Evolutionary conservation across 768 basidiomycete genomes (phyloP), one percentile per base, ranked within the genome.

Genomic region (Macrocybe gigantea): DNA sequence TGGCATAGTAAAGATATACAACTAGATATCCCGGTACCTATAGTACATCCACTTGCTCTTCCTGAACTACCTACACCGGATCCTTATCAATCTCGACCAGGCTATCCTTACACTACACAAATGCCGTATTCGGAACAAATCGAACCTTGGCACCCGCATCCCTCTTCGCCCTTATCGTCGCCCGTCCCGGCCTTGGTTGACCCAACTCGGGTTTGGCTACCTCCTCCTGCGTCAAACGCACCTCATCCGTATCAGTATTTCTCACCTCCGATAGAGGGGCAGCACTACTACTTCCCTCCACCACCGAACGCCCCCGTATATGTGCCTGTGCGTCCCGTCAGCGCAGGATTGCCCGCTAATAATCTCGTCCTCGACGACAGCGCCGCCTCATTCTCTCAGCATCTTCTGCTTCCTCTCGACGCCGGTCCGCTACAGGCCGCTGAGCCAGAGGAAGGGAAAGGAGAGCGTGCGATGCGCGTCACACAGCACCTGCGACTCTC

Each of bases 1-100:
- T 3, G 50, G 31, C 52, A 51, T 54, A 92, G 89, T 56, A 88
- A 87, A 62, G 86, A 90, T 59, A 74, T 88, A 22, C 55, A 75
- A 30, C 62, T 90, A 0, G 72, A 78, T 41, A 65, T 92, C 7
- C 85, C 85, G 7, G 72, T 88, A 0, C 71, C 70, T 15, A 71
- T 88, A 14, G 69, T 80, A 15, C 85, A 89, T 60, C 82, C 85
- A 1, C 62, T 68, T n/a, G 79, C 82, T 44, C 48, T 64, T 2
- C 64, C 61, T 11, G 66, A 69, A 57, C 58, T 47, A 44, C 47
- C 42, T 38, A 59, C 53, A 43, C 48, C 45, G 58, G 44, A 45
- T 55, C 51, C 47, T 53, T 46, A 51, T 56, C 33, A 44, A 49
- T 40, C 55, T 49, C 50, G 61, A 52, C 49, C 44, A 42, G 54